Evolutionary conservation across 768 basidiomycete species (phyloP).

Genomic region (Sporobolomyces pararoseus): DNA sequence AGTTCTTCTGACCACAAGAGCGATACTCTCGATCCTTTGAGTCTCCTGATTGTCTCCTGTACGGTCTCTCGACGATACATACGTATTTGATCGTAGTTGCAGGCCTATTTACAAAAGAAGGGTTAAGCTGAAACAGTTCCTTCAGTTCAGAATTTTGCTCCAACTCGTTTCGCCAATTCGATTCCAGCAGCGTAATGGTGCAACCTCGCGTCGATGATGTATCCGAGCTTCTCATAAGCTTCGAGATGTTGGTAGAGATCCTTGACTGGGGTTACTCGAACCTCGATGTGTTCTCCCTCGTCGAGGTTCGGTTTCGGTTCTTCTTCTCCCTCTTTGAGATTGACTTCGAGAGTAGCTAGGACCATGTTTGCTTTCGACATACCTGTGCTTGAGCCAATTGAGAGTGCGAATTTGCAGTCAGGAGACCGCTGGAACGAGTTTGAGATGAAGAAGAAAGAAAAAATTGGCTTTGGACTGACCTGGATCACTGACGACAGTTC

Average conservation of each 20-base stretch:
- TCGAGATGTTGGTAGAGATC: constrained; percentile 64
- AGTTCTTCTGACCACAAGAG: no score
- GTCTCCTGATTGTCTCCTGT: no score
- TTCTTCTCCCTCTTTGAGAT: constrained; percentile 55
- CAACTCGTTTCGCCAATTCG: constrained; percentile 14
- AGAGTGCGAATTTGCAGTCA: background rate
- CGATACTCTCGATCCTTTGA: no score
- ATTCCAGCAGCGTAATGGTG: constrained; percentile 61
- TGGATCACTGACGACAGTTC: constrained; percentile 54
- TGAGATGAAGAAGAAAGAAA: background rate
- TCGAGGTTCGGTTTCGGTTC: constrained; percentile 71
- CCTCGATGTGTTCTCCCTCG: constrained; percentile 73
- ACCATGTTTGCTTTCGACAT: constrained; percentile 97
- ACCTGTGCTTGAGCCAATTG: constrained; percentile 53
- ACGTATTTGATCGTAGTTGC: no score
- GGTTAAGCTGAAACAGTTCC: background rate
- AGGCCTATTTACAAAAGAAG: no score
- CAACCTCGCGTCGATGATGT: constrained; percentile 69
- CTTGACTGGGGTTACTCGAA: constrained; percentile 65
- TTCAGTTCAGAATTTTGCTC: constrained; percentile 8
- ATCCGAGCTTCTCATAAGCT: constrained; percentile 53
- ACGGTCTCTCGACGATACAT: no score
- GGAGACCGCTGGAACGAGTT: background rate
- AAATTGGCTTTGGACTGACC: background rate
- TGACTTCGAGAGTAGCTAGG: constrained; percentile 64